phyloP scores from a whole-genome alignment of 225 moss, liverwort and hornwort genomes.

The Ulota crispa region DNA sequence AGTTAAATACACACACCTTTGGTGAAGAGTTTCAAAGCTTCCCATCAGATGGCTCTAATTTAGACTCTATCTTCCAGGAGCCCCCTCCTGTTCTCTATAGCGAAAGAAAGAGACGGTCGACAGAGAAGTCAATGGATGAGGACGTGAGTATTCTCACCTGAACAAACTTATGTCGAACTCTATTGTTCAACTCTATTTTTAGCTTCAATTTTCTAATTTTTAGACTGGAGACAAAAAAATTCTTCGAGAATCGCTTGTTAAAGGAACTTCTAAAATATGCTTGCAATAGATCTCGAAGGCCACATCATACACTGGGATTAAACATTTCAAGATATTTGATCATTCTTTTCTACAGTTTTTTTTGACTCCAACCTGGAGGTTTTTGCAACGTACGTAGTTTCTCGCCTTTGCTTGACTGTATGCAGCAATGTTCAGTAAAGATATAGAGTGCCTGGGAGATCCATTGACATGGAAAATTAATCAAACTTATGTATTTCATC shows the following conservation, averaged over 20 bases:
- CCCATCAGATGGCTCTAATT: conserved; percentile 33
- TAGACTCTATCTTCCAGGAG: conserved; percentile 53
- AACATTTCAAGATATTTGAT: background rate
- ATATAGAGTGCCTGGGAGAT: conserved; percentile 9
- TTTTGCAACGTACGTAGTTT: conserved; percentile 1
- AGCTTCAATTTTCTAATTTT: conserved; percentile 6
- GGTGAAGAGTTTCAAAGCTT: conserved; percentile 44
- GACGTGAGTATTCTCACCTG: conserved; percentile 43
- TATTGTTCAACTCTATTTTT: background rate
- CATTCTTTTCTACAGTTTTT: background rate
- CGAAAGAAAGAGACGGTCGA: conserved; percentile 57
- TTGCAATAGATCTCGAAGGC: background rate
- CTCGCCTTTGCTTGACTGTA: background rate
- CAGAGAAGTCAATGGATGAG: conserved; percentile 37
- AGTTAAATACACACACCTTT: conserved; percentile 39
- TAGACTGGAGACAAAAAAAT: background rate
- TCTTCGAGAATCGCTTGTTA: background rate
- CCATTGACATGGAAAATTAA: conserved; percentile 5
- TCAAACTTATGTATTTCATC: background rate
- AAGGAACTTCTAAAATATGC: background rate
- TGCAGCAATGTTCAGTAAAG: background rate
- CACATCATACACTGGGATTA: background rate
- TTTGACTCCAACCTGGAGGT: conserved; percentile 9
- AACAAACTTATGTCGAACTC: background rate
- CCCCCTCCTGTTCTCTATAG: conserved; percentile 47